Conservation (phyloP, 495 filamentous ascomycete genomes). For the Oidiodendron maius region DNA sequence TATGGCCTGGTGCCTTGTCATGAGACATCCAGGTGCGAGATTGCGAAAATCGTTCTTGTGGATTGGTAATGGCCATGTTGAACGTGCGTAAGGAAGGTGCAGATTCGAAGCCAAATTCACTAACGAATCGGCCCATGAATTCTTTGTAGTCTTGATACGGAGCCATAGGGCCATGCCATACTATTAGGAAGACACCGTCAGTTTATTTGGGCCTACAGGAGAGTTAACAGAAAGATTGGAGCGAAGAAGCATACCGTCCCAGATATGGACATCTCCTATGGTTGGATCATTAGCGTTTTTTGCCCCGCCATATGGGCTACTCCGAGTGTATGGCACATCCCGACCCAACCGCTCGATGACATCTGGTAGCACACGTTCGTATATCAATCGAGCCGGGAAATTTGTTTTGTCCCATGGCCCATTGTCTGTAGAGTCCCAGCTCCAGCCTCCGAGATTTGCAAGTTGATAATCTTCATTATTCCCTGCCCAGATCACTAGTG, state of each 20-base stretch:
- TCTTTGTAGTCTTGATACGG: not conserved
- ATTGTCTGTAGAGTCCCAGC: slow-evolving; percentile 16
- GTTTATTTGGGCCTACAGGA: too few relatives aligned
- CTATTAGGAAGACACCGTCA: not conserved
- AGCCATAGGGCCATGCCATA: slow-evolving; percentile 2
- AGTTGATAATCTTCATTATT: slow-evolving; percentile 47
- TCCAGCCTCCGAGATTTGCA: not conserved
- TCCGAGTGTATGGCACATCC: not conserved
- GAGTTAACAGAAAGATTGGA: slow-evolving; percentile 23
- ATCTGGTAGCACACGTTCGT: not conserved
- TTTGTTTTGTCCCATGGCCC: not conserved
- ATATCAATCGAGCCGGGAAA: not conserved
- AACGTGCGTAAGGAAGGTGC: not conserved
- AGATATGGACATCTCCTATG: not conserved
- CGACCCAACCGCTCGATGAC: not conserved
- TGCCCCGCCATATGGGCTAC: not conserved
- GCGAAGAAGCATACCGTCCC: slow-evolving; percentile 50
- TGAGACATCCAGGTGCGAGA: not conserved
- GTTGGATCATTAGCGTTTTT: not conserved
- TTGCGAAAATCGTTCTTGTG: not conserved
- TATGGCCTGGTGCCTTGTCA: not conserved
- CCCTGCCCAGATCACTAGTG: too few relatives aligned
- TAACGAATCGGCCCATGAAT: not conserved
- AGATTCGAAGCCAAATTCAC: not conserved
- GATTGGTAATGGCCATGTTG: not conserved